Conservation (phyloP, 306 rosid species). For the Glycine soja region DNA sequence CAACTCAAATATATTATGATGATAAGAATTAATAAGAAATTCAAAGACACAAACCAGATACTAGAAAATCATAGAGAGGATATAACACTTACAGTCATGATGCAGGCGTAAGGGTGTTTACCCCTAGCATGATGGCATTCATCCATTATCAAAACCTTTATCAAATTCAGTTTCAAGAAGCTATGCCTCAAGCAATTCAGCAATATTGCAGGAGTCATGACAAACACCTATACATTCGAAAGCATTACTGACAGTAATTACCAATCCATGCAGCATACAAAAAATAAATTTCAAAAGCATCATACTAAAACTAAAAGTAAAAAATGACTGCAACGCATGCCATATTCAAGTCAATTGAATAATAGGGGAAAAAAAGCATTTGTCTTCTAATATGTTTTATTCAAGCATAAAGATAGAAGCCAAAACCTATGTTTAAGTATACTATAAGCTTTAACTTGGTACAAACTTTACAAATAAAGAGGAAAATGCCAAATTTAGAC, state of each 20-base stretch:
- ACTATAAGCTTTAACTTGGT: not conserved
- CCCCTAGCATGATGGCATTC: constrained; percentile 94
- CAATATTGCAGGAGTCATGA: constrained; percentile 86
- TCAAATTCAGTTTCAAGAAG: constrained; percentile 72
- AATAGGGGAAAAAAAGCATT: too few relatives aligned
- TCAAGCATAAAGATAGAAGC: too few relatives aligned
- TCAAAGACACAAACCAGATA: constrained; percentile 12
- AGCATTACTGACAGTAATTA: constrained; percentile 15
- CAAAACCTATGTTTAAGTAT: not conserved
- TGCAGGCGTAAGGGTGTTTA: constrained; percentile 69
- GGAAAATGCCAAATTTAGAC: constrained; percentile 6
- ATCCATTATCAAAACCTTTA: constrained; percentile 80
- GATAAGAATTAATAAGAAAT: constrained; percentile 1
- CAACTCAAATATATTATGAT: constrained; percentile 18
- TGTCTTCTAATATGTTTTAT: too few relatives aligned
- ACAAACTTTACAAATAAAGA: not conserved
- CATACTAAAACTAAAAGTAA: not conserved
- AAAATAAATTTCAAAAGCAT: constrained; percentile 32
- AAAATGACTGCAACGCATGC: not conserved
- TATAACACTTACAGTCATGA: constrained; percentile 76
- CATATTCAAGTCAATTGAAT: not conserved
- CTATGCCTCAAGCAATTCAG: constrained; percentile 71
- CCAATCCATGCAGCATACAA: not conserved
- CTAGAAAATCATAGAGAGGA: constrained; percentile 18
- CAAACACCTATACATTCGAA: constrained; percentile 69